These are phyloP conservation scores for Ramaria sp. DNA, from an alignment of 768 basidiomycete species.

Conservation along the genomic window DNA sequence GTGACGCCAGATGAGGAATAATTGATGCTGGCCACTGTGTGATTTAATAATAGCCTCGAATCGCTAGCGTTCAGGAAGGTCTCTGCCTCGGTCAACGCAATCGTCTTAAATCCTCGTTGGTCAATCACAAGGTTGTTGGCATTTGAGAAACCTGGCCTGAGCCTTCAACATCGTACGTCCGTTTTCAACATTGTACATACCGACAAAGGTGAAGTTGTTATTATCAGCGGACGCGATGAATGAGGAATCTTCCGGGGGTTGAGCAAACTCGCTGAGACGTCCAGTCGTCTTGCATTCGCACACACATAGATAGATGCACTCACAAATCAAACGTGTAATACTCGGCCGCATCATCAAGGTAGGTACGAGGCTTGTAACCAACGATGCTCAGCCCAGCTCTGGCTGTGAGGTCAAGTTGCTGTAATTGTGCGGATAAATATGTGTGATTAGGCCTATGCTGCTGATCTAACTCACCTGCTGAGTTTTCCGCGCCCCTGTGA, in stretches of 20 bases:
- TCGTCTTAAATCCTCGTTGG: conserved; percentile 10
- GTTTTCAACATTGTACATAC: not conserved
- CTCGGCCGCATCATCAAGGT: conserved; percentile 7
- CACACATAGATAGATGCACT: not conserved
- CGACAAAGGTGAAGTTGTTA: conserved; percentile 8
- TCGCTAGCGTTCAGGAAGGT: conserved; percentile 4
- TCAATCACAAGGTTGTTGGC: conserved; percentile 10
- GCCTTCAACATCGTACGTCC: not conserved
- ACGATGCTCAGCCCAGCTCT: conserved; percentile 4
- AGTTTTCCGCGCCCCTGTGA: not conserved
- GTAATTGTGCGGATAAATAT: not conserved
- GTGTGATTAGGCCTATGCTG: not conserved
- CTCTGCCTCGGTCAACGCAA: conserved; percentile 3
- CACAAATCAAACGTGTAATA: conserved; percentile 8
- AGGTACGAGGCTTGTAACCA: conserved; percentile 5
- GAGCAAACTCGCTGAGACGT: conserved; percentile 4
- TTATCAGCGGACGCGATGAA: conserved; percentile 8
- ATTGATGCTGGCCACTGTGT: conserved; percentile 2
- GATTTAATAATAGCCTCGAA: conserved; percentile 1
- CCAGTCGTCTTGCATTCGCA: not conserved
- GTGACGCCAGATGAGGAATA: conserved; percentile 6
- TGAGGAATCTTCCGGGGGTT: conserved; percentile 7
- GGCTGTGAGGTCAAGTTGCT: conserved; percentile 8
- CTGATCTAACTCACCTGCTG: not conserved
- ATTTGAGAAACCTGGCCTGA: conserved; percentile 5